A percentile compares a stretch with the other conserved stretches of the same genome.
Conservation (phyloP, 495 filamentous ascomycete species). For the Sporormia fimetaria region DNA sequence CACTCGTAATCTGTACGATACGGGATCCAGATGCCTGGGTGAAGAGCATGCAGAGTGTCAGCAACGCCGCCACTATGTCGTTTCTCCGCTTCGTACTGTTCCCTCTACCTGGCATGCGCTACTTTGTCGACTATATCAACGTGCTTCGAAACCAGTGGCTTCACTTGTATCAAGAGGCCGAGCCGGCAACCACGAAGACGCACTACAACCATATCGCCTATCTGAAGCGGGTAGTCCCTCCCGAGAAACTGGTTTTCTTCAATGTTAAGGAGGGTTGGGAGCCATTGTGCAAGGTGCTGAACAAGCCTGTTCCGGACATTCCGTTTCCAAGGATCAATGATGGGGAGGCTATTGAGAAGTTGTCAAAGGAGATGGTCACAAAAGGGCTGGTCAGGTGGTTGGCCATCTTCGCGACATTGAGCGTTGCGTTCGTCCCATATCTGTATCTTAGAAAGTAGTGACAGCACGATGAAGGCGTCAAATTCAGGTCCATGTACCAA, state of each 20-base stretch:
- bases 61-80: conserved; percentile 2
- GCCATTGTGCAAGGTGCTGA: conserved; percentile 21
- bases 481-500: no score
- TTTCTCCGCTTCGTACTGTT: conserved; percentile 9
- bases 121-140: conserved; percentile 9
- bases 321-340: conserved; percentile 23
- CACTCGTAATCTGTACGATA: conserved; percentile 10
- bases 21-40: conserved; percentile 15
- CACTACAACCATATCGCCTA: conserved; percentile 7
- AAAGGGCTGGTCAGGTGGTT: conserved; percentile 9
- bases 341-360: conserved; percentile 11
- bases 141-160: conserved; percentile 2
- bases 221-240: conserved; percentile 12
- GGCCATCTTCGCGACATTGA: conserved; percentile 5
- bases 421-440: conserved; percentile 3
- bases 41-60: conserved; percentile 9
- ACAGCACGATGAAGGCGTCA: no score
- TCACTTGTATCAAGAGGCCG: conserved; percentile 3
- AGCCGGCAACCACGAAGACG: background rate
- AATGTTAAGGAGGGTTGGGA: conserved; percentile 21
- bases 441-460: no score
- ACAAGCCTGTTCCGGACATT: conserved; percentile 9
- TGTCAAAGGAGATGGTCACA: conserved; percentile 1
- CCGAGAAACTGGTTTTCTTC: conserved; percentile 16
- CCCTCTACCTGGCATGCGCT: conserved; percentile 9